Evolutionary conservation across 495 filamentous ascomycete species (phyloP).

Genomic region (Trichoderma reesei): DNA sequence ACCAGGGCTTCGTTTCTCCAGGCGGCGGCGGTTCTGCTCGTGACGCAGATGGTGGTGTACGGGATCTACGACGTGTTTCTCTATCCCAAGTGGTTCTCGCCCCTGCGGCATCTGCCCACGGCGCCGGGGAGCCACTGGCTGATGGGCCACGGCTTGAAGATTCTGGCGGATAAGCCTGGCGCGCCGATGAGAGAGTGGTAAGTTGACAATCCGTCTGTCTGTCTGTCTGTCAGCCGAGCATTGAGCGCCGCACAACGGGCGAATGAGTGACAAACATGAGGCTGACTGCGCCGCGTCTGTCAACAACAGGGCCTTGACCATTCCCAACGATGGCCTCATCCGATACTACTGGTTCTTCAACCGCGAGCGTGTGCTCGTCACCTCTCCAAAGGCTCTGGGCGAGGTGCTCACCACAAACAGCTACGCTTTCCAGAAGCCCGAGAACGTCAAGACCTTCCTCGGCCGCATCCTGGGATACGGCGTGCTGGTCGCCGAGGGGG

Average conservation of each 20-base stretch:
- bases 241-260: no score
- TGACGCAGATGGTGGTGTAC: constrained; percentile 20
- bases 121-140: constrained; percentile 36
- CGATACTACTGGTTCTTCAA: constrained; percentile 63
- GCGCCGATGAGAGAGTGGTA: constrained; percentile 52
- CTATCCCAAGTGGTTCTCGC: constrained; percentile 66
- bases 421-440: constrained; percentile 75
- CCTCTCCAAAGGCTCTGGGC: constrained; percentile 52
- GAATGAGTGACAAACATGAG: no score
- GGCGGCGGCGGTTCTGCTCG: constrained; percentile 15
- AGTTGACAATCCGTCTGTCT: background rate
- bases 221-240: no score
- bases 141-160: constrained; percentile 46
- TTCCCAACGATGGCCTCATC: constrained; percentile 86
- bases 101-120: constrained; percentile 53
- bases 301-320: constrained; percentile 45
- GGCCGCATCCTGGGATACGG: constrained; percentile 64
- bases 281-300: background rate
- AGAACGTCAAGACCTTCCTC: constrained; percentile 42
- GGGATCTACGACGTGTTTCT: constrained; percentile 45
- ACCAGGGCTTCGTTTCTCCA: constrained; percentile 17
- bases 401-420: constrained; percentile 60
- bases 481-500: constrained; percentile 73
- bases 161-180: constrained; percentile 51
- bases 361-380: constrained; percentile 57